phyloP scores from a whole-genome alignment of 1,284 basidiomycete species.

The Ceratobasidium sp. region DNA sequence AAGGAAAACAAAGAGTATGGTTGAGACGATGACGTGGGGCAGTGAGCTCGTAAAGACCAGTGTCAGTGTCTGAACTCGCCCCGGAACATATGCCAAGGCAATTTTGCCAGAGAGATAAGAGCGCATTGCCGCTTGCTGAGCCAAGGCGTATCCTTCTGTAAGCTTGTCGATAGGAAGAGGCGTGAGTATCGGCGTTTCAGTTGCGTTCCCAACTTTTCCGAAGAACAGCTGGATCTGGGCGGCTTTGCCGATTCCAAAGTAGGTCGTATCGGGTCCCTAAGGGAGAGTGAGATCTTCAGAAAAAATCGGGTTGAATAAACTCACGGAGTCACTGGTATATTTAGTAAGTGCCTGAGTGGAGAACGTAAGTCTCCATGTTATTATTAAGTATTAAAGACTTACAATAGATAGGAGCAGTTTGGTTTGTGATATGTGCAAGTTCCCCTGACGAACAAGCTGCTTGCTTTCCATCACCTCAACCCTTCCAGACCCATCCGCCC shows the following conservation, averaged over 20 bases:
- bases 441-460: conserved; percentile 12
- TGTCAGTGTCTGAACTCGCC: conserved; percentile 10
- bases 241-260: background rate
- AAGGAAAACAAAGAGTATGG: conserved; percentile 17
- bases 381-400: background rate
- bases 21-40: conserved; percentile 29
- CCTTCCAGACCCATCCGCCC: conserved; percentile 20
- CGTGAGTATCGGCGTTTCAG: background rate
- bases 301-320: too few species aligned
- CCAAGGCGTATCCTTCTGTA: conserved; percentile 10
- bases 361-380: background rate
- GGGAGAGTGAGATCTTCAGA: too few species aligned
- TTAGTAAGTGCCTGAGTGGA: background rate
- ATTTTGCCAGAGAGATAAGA: conserved; percentile 26
- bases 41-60: conserved; percentile 36
- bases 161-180: conserved; percentile 17
- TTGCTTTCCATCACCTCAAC: conserved; percentile 22
- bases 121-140: conserved; percentile 34
- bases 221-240: conserved; percentile 25
- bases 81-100: conserved; percentile 19
- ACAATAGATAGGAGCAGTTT: conserved; percentile 11
- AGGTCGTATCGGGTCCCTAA: background rate
- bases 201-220: conserved; percentile 14
- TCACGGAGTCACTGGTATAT: background rate
- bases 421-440: conserved; percentile 14